phyloP scores from a whole-genome alignment of 2,329 filamentous ascomycete genomes.

The Ascochyta clinopodiicola region DNA sequence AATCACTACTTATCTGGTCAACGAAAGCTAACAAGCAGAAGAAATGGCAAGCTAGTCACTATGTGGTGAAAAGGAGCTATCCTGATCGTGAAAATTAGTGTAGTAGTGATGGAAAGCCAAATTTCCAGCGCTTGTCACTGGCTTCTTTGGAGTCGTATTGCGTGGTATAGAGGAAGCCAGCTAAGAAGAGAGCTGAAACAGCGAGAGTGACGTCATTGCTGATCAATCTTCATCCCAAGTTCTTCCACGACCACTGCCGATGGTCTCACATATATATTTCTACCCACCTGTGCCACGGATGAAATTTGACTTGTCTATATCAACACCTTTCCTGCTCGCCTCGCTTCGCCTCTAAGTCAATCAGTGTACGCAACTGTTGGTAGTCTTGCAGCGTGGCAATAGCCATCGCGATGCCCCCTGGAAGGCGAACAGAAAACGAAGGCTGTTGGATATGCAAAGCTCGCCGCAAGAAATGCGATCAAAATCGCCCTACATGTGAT shows the following conservation, averaged over 20 bases:
- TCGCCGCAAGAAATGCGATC: constrained; percentile 26
- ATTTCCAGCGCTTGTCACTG: background rate
- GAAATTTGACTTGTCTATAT: background rate
- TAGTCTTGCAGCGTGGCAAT: background rate
- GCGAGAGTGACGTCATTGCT: background rate
- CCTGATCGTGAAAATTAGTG: background rate
- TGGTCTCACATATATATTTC: no score
- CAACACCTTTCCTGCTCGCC: background rate
- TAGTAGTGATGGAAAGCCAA: background rate
- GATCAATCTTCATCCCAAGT: no score
- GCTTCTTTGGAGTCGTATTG: no score
- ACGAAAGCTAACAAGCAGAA: constrained; percentile 1
- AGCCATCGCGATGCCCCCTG: background rate
- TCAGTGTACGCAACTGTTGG: background rate
- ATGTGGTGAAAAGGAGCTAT: constrained; percentile 9
- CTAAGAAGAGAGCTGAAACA: constrained; percentile 2
- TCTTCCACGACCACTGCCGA: no score
- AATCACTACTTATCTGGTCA: background rate
- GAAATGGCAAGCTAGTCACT: constrained; percentile 15
- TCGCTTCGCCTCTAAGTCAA: background rate
- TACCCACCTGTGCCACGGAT: no score
- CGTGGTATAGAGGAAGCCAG: background rate
- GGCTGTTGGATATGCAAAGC: constrained; percentile 28
- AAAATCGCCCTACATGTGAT: constrained; percentile 12
- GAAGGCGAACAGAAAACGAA: constrained; percentile 1